These are phyloP conservation scores for Calocybe gangraenosa DNA, from an alignment of 768 basidiomycete species.

Conservation along the genomic window DNA sequence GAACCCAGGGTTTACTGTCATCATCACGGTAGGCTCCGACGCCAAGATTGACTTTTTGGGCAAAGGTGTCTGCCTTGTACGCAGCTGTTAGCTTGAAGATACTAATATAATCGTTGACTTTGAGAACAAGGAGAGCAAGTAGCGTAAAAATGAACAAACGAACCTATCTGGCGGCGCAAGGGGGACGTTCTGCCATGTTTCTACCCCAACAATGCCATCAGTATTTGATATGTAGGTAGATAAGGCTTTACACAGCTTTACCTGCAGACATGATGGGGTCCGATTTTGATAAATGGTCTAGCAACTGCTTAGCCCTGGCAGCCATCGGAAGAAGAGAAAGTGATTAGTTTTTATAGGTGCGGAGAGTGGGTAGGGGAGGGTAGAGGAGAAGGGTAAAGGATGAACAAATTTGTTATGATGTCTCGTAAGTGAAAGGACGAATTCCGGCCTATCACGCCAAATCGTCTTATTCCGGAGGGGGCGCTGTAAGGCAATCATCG, in stretches of 20 bases:
- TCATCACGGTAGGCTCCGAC: slow-evolving; percentile 93
- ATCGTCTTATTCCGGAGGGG: not conserved
- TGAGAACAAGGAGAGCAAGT: not conserved
- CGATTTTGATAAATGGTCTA: slow-evolving; percentile 43
- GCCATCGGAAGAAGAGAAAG: slow-evolving; percentile 33
- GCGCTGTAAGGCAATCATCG: too few relatives aligned
- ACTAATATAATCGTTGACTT: slow-evolving; percentile 36
- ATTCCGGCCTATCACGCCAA: too few relatives aligned
- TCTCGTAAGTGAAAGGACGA: too few relatives aligned
- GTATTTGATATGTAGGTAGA: not conserved
- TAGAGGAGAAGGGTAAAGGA: not conserved
- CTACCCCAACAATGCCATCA: slow-evolving; percentile 31
- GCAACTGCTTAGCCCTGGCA: slow-evolving; percentile 56
- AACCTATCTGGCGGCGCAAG: slow-evolving; percentile 86
- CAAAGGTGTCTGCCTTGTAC: slow-evolving; percentile 75
- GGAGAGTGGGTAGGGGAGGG: not conserved
- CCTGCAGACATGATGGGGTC: slow-evolving; percentile 48
- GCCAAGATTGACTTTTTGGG: slow-evolving; percentile 85
- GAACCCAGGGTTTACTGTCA: slow-evolving; percentile 84
- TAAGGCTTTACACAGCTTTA: slow-evolving; percentile 23
- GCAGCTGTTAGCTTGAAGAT: slow-evolving; percentile 90
- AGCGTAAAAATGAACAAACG: slow-evolving; percentile 8
- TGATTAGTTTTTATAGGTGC: slow-evolving; percentile 11
- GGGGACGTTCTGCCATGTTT: slow-evolving; percentile 71
- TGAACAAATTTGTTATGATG: not conserved